Evolutionary conservation across 2,329 filamentous ascomycete species (phyloP), one percentile per base, ranked within the genome.

Genomic region (Sporothrix protearum): DNA sequence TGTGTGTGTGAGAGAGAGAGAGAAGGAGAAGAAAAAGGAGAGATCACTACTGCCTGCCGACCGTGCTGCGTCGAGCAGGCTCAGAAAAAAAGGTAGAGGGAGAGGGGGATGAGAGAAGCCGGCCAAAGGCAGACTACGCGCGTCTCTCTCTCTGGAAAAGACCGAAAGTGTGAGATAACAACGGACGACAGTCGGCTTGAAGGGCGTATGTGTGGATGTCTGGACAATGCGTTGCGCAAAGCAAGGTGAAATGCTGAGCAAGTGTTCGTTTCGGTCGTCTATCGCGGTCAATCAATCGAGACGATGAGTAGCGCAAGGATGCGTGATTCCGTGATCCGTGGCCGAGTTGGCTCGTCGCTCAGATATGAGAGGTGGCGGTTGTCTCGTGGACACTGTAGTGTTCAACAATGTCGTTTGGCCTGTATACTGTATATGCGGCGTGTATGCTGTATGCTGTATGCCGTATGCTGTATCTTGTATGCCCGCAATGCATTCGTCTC

Each of bases 301-400:
- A 22, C 10, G 25, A 25, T 67, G n/a, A n/a, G 66, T 51, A 51
- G 42, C 57, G 68, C 42, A 63, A 47, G 12, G 55, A 64, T 70
- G 68, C 30, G 55, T 70, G 68, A 25, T 70, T 59, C 39, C 42
- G 68, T 70, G 64, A 67, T 67, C 67, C 42, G 67, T 69, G 51
- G 47, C 33, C 51, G 25, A 33, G 67, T 69, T 69, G 67, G 22
- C 45, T 25, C 51, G 51, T 69, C 12, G 36, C 67, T 59, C 51
- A 68, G 33, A 55, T 25, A 36, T 36, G 45, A 51, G 28, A 36
- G 64, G 64, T 14, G 28, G 45, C 9, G 3, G 28, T 16, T 39
- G 28, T 67, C 45, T 67, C 64, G 64, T 36, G 42, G 64, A 14
- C 63, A 36, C 19, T 14, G 55, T 45, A 16, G 8, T 14, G 47